Evolutionary conservation across 192 early-diverging fungal genomes (phyloP), one percentile per base, ranked within the genome.

Genomic region (Funneliformis geosporum): DNA sequence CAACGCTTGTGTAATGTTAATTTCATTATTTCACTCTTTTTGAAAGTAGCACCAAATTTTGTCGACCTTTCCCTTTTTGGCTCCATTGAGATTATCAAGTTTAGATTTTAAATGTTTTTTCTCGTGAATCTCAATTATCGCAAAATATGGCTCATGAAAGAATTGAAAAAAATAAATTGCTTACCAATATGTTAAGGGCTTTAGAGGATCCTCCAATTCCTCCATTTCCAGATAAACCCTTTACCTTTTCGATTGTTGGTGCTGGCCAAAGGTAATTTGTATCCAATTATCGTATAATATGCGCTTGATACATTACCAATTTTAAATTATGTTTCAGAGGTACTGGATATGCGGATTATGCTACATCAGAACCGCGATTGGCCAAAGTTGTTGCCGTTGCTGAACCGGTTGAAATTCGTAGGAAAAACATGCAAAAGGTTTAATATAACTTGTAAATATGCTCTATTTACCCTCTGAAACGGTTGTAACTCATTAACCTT

Each of bases 331-430:
- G 11, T 33, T 62, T 38, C 61, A 84, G 76, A 59, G 72, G 69
- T 16, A 12, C 14, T 5, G 42, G 59, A 5, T 90, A 90, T 79
- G 85, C 82, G 28, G 43, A 67, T 59, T 87, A 84, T 67, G 75
- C 85, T 39, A 75, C 82, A 50, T 38, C 64, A 18, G 75, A 88
- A 65, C 86, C 87, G 10, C 3, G 73, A 28, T 81, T 81, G 50
- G 83, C 85, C 73, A 74, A 83, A 27, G 84, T 92, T 14, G 86
- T 89, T 9, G 87, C 84, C 0, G 81, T 90, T 5, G 87, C 88
- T 23, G 91, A 92, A 75, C 83, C 82, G 42, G 69, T 62, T 43
- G 42, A 67, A 12, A 65, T 79, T 27, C 87, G 87, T 27, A 84
- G 79, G 23, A 72, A 68, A 27, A 73, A 66, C 25, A 46, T 86